Evolutionary conservation across 345 rosid species (phyloP).

Genomic region (Salix caprea): DNA sequence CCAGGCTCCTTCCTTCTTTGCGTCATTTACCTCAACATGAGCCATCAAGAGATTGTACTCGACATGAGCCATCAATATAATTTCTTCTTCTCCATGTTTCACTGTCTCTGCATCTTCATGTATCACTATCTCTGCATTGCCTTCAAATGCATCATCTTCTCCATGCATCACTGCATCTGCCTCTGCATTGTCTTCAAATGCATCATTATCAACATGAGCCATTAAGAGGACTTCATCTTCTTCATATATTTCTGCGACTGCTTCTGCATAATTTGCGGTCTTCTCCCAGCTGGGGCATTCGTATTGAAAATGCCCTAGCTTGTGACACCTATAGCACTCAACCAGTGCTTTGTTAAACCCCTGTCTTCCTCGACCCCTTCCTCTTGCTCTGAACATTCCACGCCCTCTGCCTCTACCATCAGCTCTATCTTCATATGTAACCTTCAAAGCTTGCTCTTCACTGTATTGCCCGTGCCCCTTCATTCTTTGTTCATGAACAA

Average conservation of each 20-base stretch:
- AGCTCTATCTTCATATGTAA: too few species aligned
- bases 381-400: not conserved
- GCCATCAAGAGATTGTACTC: not conserved
- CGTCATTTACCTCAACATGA: not conserved
- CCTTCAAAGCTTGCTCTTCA: not conserved
- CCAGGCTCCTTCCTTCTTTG: not conserved
- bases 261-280: not conserved
- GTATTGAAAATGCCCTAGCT: slow-evolving; percentile 1
- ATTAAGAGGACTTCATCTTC: slow-evolving; percentile 4
- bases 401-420: not conserved
- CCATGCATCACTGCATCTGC: too few species aligned
- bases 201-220: not conserved
- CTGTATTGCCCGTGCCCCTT: not conserved
- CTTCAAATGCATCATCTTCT: too few species aligned
- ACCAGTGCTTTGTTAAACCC: not conserved
- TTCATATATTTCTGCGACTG: not conserved
- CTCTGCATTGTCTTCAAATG: too few species aligned
- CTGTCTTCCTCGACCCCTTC: not conserved
- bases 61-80: not conserved
- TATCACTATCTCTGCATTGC: too few species aligned
- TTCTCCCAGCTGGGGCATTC: not conserved
- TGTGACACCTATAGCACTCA: not conserved
- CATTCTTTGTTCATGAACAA: not conserved
- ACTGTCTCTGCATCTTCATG: too few species aligned
- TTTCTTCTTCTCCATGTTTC: too few species aligned